Conservation (phyloP, 192 early-diverging fungal species). For the Allomyces macrogynus region DNA sequence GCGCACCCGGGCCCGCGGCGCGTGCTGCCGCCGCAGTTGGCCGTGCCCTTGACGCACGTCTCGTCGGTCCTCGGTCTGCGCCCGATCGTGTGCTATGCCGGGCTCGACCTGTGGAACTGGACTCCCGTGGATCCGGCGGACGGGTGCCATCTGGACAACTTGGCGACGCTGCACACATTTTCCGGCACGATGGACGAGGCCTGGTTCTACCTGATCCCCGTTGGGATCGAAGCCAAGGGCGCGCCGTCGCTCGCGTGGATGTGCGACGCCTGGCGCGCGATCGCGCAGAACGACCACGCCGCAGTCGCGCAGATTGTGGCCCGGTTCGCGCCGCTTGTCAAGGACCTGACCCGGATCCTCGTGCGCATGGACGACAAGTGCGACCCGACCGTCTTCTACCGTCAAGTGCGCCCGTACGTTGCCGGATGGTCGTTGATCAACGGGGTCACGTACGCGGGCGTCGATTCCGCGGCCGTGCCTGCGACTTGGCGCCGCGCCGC, state of each 20-base stretch:
- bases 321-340: conserved; percentile 29
- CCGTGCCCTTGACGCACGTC: conserved; percentile 62
- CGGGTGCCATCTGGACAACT: conserved; percentile 55
- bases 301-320: conserved; percentile 26
- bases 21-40: conserved; percentile 52
- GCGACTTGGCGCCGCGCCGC: neutral
- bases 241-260: conserved; percentile 49
- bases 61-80: conserved; percentile 57
- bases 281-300: conserved; percentile 25
- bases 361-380: conserved; percentile 78
- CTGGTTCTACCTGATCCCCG: conserved; percentile 91
- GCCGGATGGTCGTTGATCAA: conserved; percentile 84
- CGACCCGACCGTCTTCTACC: conserved; percentile 87
- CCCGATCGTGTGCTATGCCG: conserved; percentile 71
- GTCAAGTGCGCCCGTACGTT: conserved; percentile 73
- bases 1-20: conserved; percentile 4
- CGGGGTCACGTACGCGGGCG: conserved; percentile 84
- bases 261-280: conserved; percentile 36
- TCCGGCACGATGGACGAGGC: conserved; percentile 77
- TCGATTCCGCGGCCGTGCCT: conserved; percentile 19
- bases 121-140: conserved; percentile 60
- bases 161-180: conserved; percentile 63
- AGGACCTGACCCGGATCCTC: conserved; percentile 28
- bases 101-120: conserved; percentile 83
- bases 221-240: conserved; percentile 65